phyloP scores from a whole-genome alignment of 192 early-diverging fungal genomes.

The Phlyctochytrium planicorne region DNA sequence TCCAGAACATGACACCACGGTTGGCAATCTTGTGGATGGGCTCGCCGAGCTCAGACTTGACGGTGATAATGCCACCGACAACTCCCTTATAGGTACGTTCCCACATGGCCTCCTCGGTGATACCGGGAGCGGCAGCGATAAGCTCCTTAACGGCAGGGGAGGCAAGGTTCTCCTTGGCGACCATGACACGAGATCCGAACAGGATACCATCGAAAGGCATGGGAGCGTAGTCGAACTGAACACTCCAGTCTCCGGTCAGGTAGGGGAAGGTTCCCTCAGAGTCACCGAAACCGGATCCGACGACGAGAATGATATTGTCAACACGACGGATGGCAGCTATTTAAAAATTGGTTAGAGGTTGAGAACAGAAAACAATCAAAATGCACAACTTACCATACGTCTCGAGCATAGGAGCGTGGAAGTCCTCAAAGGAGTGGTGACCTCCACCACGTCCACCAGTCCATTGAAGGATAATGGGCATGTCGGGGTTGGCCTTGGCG shows the following conservation, averaged over 20 bases:
- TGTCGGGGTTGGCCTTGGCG: conserved; percentile 75
- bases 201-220: conserved; percentile 97
- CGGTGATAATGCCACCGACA: conserved; percentile 78
- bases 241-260: conserved; percentile 90
- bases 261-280: conserved; percentile 84
- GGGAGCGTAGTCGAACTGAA: conserved; percentile 72
- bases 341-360: not conserved
- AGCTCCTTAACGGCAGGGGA: conserved; percentile 80
- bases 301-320: conserved; percentile 80
- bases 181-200: conserved; percentile 96
- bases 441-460: conserved; percentile 95
- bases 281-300: conserved; percentile 90
- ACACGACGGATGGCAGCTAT: conserved; percentile 77
- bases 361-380: conserved; percentile 23
- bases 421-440: conserved; percentile 96
- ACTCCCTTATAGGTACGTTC: conserved; percentile 76
- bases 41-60: conserved; percentile 89
- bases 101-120: conserved; percentile 78
- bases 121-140: conserved; percentile 81
- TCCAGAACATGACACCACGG: conserved; percentile 74
- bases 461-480: conserved; percentile 93
- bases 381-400: conserved; percentile 54
- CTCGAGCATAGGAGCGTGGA: conserved; percentile 86
- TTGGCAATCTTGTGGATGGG: conserved; percentile 91
- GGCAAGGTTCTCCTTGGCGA: conserved; percentile 82